Base-by-base conservation (phyloP, 1,284 basidiomycete species). In the Cryptococcus sp. region DNA sequence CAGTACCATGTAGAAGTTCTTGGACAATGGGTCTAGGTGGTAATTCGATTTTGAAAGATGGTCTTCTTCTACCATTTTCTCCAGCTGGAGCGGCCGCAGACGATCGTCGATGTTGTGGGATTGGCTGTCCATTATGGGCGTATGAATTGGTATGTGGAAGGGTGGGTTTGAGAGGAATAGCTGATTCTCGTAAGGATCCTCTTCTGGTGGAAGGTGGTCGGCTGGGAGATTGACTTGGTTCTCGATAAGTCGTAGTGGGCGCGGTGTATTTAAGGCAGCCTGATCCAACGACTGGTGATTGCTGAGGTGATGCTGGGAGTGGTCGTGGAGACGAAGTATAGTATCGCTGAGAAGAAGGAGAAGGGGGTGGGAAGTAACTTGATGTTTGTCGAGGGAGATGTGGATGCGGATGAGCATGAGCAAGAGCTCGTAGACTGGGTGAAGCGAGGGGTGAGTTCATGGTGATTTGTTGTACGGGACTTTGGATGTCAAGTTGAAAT, bases 1-100 rank as follows among this genome's bases (percentile, higher is more conserved):
- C 10, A 41, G 38, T 41, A n/a, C n/a, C 10, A 7, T 23, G 34
- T 33, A 50, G 48, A 15, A 47, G 38, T 34, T 46, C 37, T 14
- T 23, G 4, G 10, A 51, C 43, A 2, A 44, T 35, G 4, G 57
- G 60, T 46, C 58, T 44, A 36, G 60, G 58, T 1, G 60, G 60
- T 10, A 62, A 45, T 33, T 62, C 60, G 41, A 62, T 62, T 47
- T 59, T 62, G 58, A 62, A 62, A 4, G 57, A 59, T 1, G 60
- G 60, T 46, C 60, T 46, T 38, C 49, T 30, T 7, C 49, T 14
- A 23, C 33, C 35, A 7, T 6, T 10, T 23, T 30, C 49, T 23
- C 14, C 35, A 30, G 30, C 37, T 14, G 13, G 23, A 31, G 43
- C 37, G 49, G 46, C 30, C 54, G 38, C n/a, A 50, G n/a, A 32